Percentiles rank a stretch among this genome's conserved stretches.
These are phyloP conservation scores for Ophiognomonia clavigignenti-juglandacearum DNA, from an alignment of 2,329 filamentous ascomycete genomes.

Conservation along the genomic window DNA sequence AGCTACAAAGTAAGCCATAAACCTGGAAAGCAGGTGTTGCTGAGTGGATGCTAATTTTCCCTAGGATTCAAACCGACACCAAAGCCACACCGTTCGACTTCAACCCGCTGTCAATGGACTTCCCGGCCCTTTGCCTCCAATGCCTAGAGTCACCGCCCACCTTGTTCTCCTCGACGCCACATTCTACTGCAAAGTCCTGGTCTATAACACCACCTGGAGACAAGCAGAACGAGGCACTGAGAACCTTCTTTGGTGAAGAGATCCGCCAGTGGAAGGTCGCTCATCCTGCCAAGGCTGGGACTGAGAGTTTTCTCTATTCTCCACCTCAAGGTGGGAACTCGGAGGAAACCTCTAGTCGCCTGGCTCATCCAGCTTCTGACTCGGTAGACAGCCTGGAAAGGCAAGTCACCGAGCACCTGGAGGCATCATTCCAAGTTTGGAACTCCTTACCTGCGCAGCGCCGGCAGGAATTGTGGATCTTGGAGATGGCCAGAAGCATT, in stretches of 20 bases:
- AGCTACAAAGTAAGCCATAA: slow-evolving; percentile 72
- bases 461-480: slow-evolving; percentile 54
- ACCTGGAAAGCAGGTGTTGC: too few relatives aligned
- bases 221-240: slow-evolving; percentile 69
- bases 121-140: slow-evolving; percentile 77
- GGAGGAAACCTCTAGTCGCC: slow-evolving; percentile 40
- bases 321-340: slow-evolving; percentile 31
- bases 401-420: slow-evolving; percentile 68
- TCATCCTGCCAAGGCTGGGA: slow-evolving; percentile 41
- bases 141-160: slow-evolving; percentile 77
- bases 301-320: slow-evolving; percentile 49
- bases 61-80: slow-evolving; percentile 51
- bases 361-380: slow-evolving; percentile 43
- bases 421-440: slow-evolving; percentile 77
- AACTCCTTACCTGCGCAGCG: slow-evolving; percentile 53
- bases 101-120: slow-evolving; percentile 79
- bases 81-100: slow-evolving; percentile 66
- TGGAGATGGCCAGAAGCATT: slow-evolving; percentile 57
- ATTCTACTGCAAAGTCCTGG: slow-evolving; percentile 75
- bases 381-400: slow-evolving; percentile 59
- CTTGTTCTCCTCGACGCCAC: slow-evolving; percentile 74
- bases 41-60: not conserved
- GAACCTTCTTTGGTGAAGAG: slow-evolving; percentile 60
- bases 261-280: slow-evolving; percentile 61
- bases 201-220: slow-evolving; percentile 70